Percentiles rank a stretch among this genome's conserved stretches.
These are phyloP conservation scores for Pseudogymnoascus sp. DNA, from an alignment of 2,329 filamentous ascomycete species.

Conservation along the genomic window DNA sequence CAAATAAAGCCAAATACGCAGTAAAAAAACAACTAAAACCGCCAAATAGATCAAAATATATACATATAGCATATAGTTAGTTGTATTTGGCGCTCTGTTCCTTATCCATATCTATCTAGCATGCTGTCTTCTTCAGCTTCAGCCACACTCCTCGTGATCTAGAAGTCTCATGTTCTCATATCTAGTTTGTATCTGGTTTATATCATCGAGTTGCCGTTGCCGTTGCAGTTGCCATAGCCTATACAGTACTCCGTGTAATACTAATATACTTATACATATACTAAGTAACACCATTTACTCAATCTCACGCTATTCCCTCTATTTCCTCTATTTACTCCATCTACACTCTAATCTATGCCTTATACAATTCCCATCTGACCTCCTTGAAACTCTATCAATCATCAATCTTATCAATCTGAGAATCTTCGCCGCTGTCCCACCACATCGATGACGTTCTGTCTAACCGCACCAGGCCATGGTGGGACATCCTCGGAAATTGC, in stretches of 20 bases:
- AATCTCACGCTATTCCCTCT: neutral
- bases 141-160: neutral
- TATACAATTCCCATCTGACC: neutral
- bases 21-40: neutral
- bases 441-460: neutral
- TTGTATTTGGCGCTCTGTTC: neutral
- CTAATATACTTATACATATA: neutral
- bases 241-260: too few relatives aligned
- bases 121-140: neutral
- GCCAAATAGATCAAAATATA: neutral
- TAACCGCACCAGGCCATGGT: neutral
- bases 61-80: too few relatives aligned
- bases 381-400: neutral
- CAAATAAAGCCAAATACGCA: neutral
- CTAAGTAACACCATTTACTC: neutral
- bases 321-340: neutral
- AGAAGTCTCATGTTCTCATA: neutral
- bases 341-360: neutral
- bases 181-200: neutral
- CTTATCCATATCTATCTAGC: neutral
- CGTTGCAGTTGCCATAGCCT: too few relatives aligned
- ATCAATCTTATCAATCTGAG: neutral
- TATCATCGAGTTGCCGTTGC: too few relatives aligned
- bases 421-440: neutral
- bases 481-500: neutral